phyloP scores from a whole-genome alignment of 2,329 filamentous ascomycete genomes.

The Arthrobotrys megalospora region DNA sequence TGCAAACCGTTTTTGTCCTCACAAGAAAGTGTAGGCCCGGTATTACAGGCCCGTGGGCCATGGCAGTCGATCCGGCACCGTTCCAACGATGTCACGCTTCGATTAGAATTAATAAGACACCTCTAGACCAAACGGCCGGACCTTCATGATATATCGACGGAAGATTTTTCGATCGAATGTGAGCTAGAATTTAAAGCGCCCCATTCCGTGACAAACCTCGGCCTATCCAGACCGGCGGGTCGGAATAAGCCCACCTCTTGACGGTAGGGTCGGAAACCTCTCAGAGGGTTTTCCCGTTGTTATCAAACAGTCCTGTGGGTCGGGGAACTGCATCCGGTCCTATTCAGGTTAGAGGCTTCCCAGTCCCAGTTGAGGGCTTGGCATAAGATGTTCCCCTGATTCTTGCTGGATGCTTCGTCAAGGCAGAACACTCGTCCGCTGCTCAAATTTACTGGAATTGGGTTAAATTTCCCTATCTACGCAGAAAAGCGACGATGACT shows the following conservation, averaged over 20 bases:
- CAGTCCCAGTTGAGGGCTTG: conserved; percentile 50
- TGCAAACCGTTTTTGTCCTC: conserved; percentile 31
- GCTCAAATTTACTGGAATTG: conserved; percentile 14
- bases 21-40: neutral
- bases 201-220: conserved; percentile 21
- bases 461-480: conserved; percentile 1
- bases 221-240: conserved; percentile 51
- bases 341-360: conserved; percentile 46
- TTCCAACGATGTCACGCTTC: conserved; percentile 17
- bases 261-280: conserved; percentile 47
- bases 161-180: conserved; percentile 7
- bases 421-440: conserved; percentile 15
- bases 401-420: neutral
- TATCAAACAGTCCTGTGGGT: conserved; percentile 42
- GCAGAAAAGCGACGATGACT: neutral
- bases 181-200: neutral
- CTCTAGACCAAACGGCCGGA: conserved; percentile 29
- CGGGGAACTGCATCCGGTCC: conserved; percentile 60
- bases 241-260: conserved; percentile 36
- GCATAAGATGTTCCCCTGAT: conserved; percentile 49
- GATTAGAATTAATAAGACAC: neutral
- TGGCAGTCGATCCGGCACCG: neutral
- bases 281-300: conserved; percentile 26
- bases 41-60: conserved; percentile 8
- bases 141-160: conserved; percentile 26